Evolutionary conservation across 768 basidiomycete genomes (phyloP), one percentile per base, ranked within the genome.

Genomic region (Hemileccinum impolitum): DNA sequence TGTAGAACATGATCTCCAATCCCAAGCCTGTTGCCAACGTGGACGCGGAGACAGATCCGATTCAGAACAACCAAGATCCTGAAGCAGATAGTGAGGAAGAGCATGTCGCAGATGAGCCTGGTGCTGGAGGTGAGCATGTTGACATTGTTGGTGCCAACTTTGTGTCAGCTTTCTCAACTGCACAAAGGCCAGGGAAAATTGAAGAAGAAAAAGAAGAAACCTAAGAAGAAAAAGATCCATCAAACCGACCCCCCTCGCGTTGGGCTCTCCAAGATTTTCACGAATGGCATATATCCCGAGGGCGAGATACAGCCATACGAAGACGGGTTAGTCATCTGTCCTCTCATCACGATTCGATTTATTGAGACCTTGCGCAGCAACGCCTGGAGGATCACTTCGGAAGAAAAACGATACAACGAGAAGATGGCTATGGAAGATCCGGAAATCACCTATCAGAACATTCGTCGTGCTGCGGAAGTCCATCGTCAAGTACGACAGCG

Each of bases 161-260:
- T 21, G 13, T 35, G 35, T 23, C 35, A 19, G 32, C 44, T 30
- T 23, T 26, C 30, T 48, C 25, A 30, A 51, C 39, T 28, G 42
- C 28, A 23, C 5, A 31, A 57, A 75, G 82, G 76, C 18, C 82
- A 83, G 45, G 88, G 87, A 65, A 87, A 83, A n/a, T n/a, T n/a
- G 66, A 94, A 92, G 70, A 95, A 95, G 75, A 97, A 94, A 66
- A 92, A 94, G 71, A 95, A 91, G 70, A 94, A 92, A 67, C 72
- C 87, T 50, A 93, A 93, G 72, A 85, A 87, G 75, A 94, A 89
- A 71, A 87, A 81, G 70, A 52, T 65, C 10, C 79, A 81, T 60
- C 94, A 98, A 72, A 81, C 80, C n/a, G 93, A 95, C 31, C 96
- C 96, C 17, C 96, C 96, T 28, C 80, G 90, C 23, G 74, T 95